phyloP scores from a whole-genome alignment of 768 basidiomycete species.

The Phlebiopsis flavidoalba region DNA sequence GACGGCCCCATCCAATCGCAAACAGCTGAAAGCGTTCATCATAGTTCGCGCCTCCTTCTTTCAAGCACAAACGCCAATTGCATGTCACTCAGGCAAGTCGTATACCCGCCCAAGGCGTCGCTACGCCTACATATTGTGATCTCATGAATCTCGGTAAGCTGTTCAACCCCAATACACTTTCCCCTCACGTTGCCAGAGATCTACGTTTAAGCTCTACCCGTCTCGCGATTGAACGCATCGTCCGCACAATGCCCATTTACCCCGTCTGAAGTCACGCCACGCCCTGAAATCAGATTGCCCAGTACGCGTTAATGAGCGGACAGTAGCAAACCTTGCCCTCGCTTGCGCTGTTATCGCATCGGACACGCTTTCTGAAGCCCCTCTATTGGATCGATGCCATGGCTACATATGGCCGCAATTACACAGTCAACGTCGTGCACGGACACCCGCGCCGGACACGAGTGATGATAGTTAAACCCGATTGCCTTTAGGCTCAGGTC shows the following conservation, averaged over 20 bases:
- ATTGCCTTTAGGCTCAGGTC: not conserved
- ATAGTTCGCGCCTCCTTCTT: no score
- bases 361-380: not conserved
- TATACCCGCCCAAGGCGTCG: no score
- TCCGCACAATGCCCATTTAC: not conserved
- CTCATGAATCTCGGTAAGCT: no score
- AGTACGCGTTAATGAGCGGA: not conserved
- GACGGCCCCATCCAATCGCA: no score
- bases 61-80: no score
- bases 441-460: not conserved
- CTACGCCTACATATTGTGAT: no score
- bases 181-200: no score
- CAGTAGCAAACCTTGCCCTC: not conserved
- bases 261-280: not conserved
- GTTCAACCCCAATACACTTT: no score
- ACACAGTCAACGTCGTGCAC: not conserved
- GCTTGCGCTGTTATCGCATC: not conserved
- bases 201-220: no score
- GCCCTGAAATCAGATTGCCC: not conserved
- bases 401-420: not conserved
- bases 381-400: not conserved
- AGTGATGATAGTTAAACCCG: not conserved
- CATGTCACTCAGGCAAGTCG: no score
- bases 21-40: no score
- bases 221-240: no score